Conservation (phyloP, 306 rosid genomes). For the Hylodesmum podocarpum region DNA sequence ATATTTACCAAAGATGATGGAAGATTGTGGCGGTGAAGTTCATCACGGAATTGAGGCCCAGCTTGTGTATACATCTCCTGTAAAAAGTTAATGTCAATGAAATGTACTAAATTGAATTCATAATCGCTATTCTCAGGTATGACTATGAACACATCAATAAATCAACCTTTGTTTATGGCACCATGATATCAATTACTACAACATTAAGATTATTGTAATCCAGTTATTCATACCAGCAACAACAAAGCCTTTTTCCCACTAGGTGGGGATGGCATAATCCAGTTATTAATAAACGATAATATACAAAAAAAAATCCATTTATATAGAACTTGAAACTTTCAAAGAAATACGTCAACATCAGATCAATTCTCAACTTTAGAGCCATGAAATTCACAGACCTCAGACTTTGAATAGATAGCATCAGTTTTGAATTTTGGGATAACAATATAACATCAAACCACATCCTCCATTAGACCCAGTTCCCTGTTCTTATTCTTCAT, state of each 20-base stretch:
- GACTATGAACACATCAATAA: constrained; percentile 20
- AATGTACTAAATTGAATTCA: background rate
- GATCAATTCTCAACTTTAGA: constrained; percentile 17
- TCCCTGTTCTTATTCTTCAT: constrained; percentile 11
- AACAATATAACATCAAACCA: constrained; percentile 1
- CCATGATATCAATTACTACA: constrained; percentile 25
- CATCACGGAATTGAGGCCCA: constrained; percentile 95
- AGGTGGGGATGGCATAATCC: background rate
- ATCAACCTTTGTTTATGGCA: constrained; percentile 14
- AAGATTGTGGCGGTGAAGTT: constrained; percentile 91
- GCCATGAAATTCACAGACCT: constrained; percentile 3
- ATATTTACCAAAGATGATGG: constrained; percentile 76
- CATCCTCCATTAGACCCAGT: background rate
- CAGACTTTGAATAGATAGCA: background rate
- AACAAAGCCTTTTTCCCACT: background rate
- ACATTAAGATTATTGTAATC: constrained; percentile 1
- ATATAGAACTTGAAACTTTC: background rate
- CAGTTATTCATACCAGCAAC: background rate
- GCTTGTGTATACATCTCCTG: constrained; percentile 99
- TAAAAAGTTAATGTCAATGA: constrained; percentile 22
- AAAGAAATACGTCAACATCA: constrained; percentile 8
- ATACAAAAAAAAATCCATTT: background rate
- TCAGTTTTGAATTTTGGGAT: constrained; percentile 6
- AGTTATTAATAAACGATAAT: background rate
- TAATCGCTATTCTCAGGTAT: background rate